A percentile compares a stretch with the other conserved stretches of the same genome.
Evolutionary conservation across 2,329 filamentous ascomycete genomes (phyloP).

Genomic region (Exserohilum turcica): DNA sequence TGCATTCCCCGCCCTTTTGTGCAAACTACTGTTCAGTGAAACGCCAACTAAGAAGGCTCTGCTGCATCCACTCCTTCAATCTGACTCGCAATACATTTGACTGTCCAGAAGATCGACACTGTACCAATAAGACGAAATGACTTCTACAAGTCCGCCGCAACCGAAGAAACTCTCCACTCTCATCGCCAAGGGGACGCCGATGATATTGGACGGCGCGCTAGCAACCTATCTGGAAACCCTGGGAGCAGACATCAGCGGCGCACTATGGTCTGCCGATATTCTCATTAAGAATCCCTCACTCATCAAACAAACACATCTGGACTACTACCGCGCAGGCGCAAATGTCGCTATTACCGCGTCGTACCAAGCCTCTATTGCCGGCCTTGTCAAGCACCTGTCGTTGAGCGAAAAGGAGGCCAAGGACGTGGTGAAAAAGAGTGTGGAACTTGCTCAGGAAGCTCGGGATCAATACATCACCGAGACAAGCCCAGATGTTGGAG

Average conservation of each 20-base stretch:
- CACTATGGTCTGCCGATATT: constrained; percentile 54
- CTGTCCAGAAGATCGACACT: not conserved
- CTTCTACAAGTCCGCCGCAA: not conserved
- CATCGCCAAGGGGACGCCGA: constrained; percentile 28
- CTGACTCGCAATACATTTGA: not conserved
- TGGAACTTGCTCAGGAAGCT: constrained; percentile 49
- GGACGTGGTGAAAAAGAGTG: constrained; percentile 49
- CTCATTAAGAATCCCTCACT: constrained; percentile 48
- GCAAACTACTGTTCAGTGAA: not conserved
- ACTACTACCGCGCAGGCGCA: constrained; percentile 54
- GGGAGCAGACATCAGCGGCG: constrained; percentile 50
- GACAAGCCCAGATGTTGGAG: not conserved
- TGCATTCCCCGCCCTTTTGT: not conserved
- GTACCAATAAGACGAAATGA: not conserved
- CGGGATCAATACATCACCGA: constrained; percentile 37
- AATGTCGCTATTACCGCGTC: constrained; percentile 55
- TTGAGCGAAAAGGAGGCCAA: constrained; percentile 41
- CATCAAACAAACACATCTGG: constrained; percentile 52
- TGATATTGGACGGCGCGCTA: constrained; percentile 55
- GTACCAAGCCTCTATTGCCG: constrained; percentile 54
- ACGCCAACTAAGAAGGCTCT: not conserved
- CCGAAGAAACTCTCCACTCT: constrained; percentile 8
- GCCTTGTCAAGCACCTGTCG: constrained; percentile 47
- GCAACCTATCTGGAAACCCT: constrained; percentile 55
- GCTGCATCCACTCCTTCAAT: not conserved